Percentiles rank a stretch among this genome's conserved stretches.
Evolutionary conservation across 2,329 filamentous ascomycete genomes (phyloP).

Genomic region (Zasmidium cellare): DNA sequence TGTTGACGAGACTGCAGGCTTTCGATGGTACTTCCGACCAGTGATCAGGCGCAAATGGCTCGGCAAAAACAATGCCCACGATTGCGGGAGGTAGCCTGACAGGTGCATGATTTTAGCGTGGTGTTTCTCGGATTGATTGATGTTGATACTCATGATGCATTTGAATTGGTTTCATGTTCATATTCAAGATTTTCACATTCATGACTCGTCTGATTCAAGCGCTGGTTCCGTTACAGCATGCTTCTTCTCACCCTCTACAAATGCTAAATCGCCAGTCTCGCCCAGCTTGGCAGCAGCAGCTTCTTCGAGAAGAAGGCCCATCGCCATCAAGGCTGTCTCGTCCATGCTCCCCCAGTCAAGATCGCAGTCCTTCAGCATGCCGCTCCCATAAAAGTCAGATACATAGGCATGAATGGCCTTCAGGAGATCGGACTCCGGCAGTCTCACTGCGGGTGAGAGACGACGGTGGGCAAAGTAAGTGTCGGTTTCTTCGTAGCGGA

Average conservation of each 20-base stretch:
- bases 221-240: too few relatives aligned
- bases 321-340: slow-evolving; percentile 72
- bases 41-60: slow-evolving; percentile 14
- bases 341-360: slow-evolving; percentile 65
- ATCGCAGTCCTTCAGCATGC: slow-evolving; percentile 18
- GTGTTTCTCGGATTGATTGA: not conserved
- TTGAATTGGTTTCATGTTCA: not conserved
- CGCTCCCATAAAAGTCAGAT: slow-evolving; percentile 63
- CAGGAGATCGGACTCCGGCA: slow-evolving; percentile 70
- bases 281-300: slow-evolving; percentile 62
- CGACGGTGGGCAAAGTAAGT: slow-evolving; percentile 66
- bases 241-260: slow-evolving; percentile 56
- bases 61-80: not conserved
- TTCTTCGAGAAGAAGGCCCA: slow-evolving; percentile 76
- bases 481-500: slow-evolving; percentile 69
- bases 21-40: slow-evolving; percentile 14
- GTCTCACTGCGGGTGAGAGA: slow-evolving; percentile 48
- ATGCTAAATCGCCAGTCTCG: slow-evolving; percentile 66
- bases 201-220: too few relatives aligned
- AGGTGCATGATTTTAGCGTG: not conserved
- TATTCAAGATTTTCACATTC: not conserved
- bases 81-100: slow-evolving; percentile 5
- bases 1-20: slow-evolving; percentile 16
- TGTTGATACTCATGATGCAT: not conserved
- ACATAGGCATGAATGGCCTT: slow-evolving; percentile 68